Evolutionary conservation across 1,284 basidiomycete species (phyloP), one percentile per base, ranked within the genome.

Genomic region (Ustilago vetiveriae): DNA sequence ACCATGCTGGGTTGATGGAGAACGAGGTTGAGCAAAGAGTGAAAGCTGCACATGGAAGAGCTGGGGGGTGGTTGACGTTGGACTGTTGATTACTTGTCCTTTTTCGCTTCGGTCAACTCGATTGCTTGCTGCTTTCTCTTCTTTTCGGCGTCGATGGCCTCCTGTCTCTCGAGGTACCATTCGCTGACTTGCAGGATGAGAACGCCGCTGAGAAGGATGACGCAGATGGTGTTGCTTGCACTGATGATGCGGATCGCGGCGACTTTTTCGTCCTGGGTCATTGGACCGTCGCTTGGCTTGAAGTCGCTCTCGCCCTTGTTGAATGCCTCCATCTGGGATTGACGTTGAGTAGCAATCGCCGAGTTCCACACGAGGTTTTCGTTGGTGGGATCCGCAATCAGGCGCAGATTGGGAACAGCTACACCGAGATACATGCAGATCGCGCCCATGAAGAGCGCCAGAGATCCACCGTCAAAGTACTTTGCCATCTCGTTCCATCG

Each of bases 401-500:
- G 64, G 13, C 76, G 72, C 19, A 82, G 35, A 53, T 78, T 82
- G 37, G 80, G 80, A 7, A 80, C 57, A 5, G 56, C 33, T 17
- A 81, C 76, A 11, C 62, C 70, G 11, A 72, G 58, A 33, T 82
- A 82, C 78, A 82, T 81, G 62, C 66, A 63, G 33, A 81, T 21
- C 4, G 74, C 56, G n/a, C 68, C 78, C 44, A 81, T 64, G 54
- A 75, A 76, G 30, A 80, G 64, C 23, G 57, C 75, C 16, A 82
- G 53, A 35, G 74, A 75, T 14, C 72, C 66, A 11, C 76, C 69
- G 50, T 80, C 80, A 59, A 80, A 82, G 65, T 80, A 82, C 60
- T 76, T 80, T 39, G 79, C 80, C 42, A 71, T 68, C 39, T 81
- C 79, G 43, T 54, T 74, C 80, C 80, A 82, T 13, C 75, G 64